Conservation (phyloP, 2,329 filamentous ascomycete species). For the Calonectria hawksworthii region DNA sequence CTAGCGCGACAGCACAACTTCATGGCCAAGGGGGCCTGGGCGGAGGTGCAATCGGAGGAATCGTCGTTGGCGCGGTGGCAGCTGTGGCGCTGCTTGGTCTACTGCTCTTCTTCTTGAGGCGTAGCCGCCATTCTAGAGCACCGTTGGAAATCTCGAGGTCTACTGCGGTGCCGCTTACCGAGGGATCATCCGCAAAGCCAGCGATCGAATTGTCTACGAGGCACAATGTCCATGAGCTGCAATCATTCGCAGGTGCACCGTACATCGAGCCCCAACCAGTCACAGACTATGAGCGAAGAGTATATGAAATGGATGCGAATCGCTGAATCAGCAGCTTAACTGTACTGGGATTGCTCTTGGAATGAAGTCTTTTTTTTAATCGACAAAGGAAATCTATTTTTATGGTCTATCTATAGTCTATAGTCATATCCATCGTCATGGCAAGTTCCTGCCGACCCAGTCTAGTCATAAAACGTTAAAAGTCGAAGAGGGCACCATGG, state of each 20-base stretch:
- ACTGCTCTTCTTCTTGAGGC: neutral
- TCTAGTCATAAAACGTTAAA: neutral
- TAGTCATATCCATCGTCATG: neutral
- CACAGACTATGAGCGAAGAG: no score
- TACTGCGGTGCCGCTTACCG: neutral
- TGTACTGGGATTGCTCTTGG: no score
- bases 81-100: neutral
- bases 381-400: neutral
- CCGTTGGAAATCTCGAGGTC: neutral
- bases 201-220: neutral
- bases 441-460: neutral
- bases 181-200: neutral
- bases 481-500: neutral
- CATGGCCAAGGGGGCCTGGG: neutral
- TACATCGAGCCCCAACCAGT: no score
- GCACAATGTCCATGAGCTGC: neutral
- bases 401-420: neutral
- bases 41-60: neutral
- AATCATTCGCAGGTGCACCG: neutral
- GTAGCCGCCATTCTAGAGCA: neutral
- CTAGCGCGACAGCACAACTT: neutral
- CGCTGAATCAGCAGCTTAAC: no score
- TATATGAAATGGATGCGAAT: no score
- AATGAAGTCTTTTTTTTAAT: neutral
- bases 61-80: neutral